phyloP scores from a whole-genome alignment of 2,329 filamentous ascomycete species.

The Cadophora sp. region DNA sequence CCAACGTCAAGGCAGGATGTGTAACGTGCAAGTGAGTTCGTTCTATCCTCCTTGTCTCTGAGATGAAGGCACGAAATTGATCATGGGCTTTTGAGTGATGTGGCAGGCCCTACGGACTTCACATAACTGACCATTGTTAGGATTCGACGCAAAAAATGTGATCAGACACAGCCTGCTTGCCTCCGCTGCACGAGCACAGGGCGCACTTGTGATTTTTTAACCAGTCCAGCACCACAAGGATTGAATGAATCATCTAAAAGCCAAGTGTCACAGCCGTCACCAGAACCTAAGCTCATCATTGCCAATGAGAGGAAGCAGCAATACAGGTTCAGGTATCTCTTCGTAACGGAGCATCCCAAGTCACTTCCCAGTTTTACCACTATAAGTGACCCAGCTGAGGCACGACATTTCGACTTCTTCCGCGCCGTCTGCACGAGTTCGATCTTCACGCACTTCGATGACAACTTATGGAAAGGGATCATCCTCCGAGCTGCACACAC shows the following conservation, averaged over 20 bases:
- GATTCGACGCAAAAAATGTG: constrained; percentile 32
- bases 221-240: background rate
- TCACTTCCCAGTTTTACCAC: background rate
- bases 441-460: constrained; percentile 20
- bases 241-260: no score
- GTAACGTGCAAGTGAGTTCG: constrained; percentile 19
- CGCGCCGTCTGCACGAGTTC: constrained; percentile 13
- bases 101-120: background rate
- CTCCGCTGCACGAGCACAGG: constrained; percentile 20
- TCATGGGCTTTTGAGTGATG: background rate
- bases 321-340: background rate
- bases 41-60: no score
- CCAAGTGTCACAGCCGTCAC: background rate
- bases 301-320: background rate
- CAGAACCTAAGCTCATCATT: background rate
- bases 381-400: constrained; percentile 4
- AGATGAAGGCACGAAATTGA: background rate
- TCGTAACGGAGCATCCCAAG: background rate
- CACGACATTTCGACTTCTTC: constrained; percentile 26
- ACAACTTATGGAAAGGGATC: constrained; percentile 18
- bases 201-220: constrained; percentile 28
- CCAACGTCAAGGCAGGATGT: constrained; percentile 21
- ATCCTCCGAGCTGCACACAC: constrained; percentile 22
- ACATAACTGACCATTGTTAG: constrained; percentile 10
- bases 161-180: constrained; percentile 29